Conservation (phyloP, 1,139 yeast genomes). For the Pichia sp. region DNA sequence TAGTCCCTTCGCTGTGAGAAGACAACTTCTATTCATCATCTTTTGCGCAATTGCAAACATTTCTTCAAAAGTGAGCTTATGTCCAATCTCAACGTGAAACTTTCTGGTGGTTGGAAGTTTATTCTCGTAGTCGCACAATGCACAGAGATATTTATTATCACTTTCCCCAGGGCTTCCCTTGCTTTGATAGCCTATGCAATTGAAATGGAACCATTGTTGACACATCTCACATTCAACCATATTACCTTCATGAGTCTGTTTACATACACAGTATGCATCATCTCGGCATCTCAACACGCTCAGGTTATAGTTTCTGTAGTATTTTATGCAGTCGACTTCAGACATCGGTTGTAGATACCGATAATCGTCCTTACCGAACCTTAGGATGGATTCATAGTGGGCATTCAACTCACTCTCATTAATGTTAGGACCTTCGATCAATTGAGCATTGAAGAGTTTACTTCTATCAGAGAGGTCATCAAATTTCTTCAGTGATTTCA, state of each 20-base stretch:
- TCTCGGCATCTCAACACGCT: constrained; percentile 7
- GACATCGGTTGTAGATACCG: too few species aligned
- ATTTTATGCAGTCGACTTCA: constrained; percentile 6
- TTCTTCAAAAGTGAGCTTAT: constrained; percentile 7
- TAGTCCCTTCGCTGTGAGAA: constrained; percentile 1
- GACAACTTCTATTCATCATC: constrained; percentile 2
- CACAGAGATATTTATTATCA: constrained; percentile 46
- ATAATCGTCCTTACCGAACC: constrained; percentile 7
- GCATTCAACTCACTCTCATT: constrained; percentile 1
- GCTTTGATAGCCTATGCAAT: constrained; percentile 46
- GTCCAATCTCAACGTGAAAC: constrained; percentile 13
- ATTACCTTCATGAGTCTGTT: constrained; percentile 53
- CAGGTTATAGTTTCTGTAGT: constrained; percentile 6
- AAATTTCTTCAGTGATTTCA: too few species aligned
- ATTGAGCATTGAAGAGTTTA: constrained; percentile 4
- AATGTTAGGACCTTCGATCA: constrained; percentile 7
- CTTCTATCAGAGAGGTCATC: too few species aligned
- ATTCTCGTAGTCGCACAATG: constrained; percentile 49
- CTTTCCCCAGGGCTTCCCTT: constrained; percentile 26
- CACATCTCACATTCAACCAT: constrained; percentile 81
- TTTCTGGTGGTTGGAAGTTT: constrained; percentile 21
- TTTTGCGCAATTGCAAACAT: constrained; percentile 1
- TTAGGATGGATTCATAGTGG: background rate
- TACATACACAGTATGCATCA: constrained; percentile 56
- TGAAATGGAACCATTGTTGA: constrained; percentile 74